Base-by-base conservation (phyloP, 2,329 filamentous ascomycete genomes). In the Stachybotrys elegans region DNA sequence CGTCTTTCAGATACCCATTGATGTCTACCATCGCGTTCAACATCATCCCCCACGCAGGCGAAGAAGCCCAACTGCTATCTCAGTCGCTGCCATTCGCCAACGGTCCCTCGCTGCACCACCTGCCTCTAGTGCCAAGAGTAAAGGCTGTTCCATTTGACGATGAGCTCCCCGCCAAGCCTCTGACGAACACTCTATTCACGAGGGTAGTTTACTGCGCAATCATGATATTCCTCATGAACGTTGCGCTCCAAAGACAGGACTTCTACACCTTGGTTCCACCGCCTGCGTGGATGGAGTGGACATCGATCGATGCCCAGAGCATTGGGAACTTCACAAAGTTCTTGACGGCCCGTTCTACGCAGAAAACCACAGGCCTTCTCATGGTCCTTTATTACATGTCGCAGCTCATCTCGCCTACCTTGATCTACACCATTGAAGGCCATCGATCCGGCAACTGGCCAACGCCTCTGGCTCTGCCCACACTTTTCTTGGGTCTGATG, bases 341-440 rank as follows among this genome's bases (percentile, higher is more conserved):
- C n/a, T n/a, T n/a, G n/a, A n/a, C n/a, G n/a, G n/a, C n/a, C n/a
- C n/a, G n/a, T n/a, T n/a, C n/a, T n/a, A n/a, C n/a, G n/a, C n/a
- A n/a, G n/a, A n/a, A n/a, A n/a, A n/a, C n/a, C n/a, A n/a, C n/a
- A n/a, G n/a, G n/a, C n/a, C n/a, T n/a, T n/a, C n/a, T n/a, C n/a
- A n/a, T n/a, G n/a, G n/a, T n/a, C n/a, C n/a, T n/a, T n/a, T n/a
- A n/a, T n/a, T n/a, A n/a, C n/a, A n/a, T 51, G 19, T 48, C 46
- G 2, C 51, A 47, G 36, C 44, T 56, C 21, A 45, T 54, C 6
- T 51, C 57, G 8, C 47, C 56, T 17, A 23, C 56, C 7, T 32
- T 57, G 31, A 51, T 55, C 14, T 59, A 49, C 44, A 52, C 42
- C 2, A 46, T 58, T 4, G 57, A 59, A 37, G 55, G 53, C 5